Conservation (phyloP, 139 green algal genomes). For the Coccomyxa sp. region DNA sequence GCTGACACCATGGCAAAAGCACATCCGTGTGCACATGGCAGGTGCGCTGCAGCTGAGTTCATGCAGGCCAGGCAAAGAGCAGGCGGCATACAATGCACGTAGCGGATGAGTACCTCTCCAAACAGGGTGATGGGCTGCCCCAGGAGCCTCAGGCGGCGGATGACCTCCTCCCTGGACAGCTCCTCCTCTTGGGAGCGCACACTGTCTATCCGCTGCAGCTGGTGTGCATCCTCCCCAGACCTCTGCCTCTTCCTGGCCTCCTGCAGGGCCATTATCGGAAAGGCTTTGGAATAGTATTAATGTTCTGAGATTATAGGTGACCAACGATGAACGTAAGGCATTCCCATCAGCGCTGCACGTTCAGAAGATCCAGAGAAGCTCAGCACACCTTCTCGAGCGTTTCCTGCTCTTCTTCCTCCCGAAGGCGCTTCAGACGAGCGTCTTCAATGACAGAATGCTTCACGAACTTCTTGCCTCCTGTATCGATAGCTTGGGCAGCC, state of each 20-base stretch:
- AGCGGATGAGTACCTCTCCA: conserved; percentile 59
- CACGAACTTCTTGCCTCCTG: conserved; percentile 38
- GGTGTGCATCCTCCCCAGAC: neutral
- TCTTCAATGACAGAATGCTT: conserved; percentile 43
- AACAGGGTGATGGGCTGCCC: conserved; percentile 90
- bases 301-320: neutral
- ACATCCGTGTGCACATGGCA: too few relatives aligned
- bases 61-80: too few relatives aligned
- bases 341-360: neutral
- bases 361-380: neutral
- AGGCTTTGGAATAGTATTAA: neutral
- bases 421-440: conserved; percentile 25
- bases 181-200: neutral
- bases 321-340: neutral
- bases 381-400: conserved; percentile 35
- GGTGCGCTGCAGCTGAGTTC: too few relatives aligned
- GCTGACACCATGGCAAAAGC: too few relatives aligned
- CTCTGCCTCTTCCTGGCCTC: neutral
- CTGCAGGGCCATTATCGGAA: neutral
- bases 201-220: neutral
- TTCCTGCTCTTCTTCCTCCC: conserved; percentile 43
- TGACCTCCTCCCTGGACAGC: conserved; percentile 68
- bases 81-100: too few relatives aligned
- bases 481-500: conserved; percentile 20
- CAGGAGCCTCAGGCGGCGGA: conserved; percentile 77